Percentiles rank a stretch among this genome's conserved stretches.
phyloP scores from a whole-genome alignment of 2,329 filamentous ascomycete genomes.

The Colletotrichum melonis region DNA sequence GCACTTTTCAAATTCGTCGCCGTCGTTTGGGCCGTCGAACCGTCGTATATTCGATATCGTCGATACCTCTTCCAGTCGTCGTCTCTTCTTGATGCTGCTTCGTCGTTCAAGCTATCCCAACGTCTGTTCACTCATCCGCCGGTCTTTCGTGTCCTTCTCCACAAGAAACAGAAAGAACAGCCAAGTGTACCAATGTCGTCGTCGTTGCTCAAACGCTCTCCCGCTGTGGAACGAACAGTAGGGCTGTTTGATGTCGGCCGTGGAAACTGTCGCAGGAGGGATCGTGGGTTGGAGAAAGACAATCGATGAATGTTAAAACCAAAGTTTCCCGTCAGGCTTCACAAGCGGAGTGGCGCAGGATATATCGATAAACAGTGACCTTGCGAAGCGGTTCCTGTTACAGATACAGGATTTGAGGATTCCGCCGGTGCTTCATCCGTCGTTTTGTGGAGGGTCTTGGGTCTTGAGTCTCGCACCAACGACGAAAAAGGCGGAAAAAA shows the following conservation, averaged over 20 bases:
- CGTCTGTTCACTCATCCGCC: background rate
- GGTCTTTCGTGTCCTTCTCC: background rate
- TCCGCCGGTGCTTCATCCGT: background rate
- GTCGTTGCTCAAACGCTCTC: background rate
- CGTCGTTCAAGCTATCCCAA: background rate
- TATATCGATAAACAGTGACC: background rate
- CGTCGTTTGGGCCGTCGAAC: background rate
- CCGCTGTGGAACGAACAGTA: too few relatives aligned
- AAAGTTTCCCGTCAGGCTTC: background rate
- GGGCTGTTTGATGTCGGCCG: background rate
- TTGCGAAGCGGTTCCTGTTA: slow-evolving; percentile 8
- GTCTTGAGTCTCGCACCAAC: background rate
- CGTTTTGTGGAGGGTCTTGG: slow-evolving; percentile 2
- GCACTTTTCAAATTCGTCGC: too few relatives aligned
- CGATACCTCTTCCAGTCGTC: background rate
- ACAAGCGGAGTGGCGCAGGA: background rate
- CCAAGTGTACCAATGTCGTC: background rate
- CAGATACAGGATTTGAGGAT: slow-evolving; percentile 16
- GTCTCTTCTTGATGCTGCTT: background rate
- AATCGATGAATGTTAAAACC: background rate
- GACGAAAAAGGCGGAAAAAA: background rate
- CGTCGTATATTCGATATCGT: background rate
- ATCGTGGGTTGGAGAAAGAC: slow-evolving; percentile 6
- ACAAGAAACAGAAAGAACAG: background rate
- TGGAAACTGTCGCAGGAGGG: slow-evolving; percentile 1